phyloP scores from a whole-genome alignment of 2,329 filamentous ascomycete genomes.

The Xylaria arbuscula region DNA sequence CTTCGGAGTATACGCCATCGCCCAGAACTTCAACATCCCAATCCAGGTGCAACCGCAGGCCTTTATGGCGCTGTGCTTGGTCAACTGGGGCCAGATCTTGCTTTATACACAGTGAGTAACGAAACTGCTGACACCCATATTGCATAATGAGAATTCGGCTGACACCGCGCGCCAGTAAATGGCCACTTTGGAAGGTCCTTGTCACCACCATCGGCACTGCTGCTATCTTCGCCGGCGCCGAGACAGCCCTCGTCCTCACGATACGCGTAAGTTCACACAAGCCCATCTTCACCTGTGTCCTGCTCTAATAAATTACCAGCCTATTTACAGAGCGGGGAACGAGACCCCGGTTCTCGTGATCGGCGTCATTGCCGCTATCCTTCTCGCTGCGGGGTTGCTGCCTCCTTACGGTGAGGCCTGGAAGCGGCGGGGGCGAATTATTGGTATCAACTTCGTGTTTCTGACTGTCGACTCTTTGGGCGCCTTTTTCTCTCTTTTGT shows the following conservation, averaged over 20 bases:
- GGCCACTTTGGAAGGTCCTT: constrained; percentile 59
- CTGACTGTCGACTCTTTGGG: constrained; percentile 69
- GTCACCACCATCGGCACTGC: constrained; percentile 55
- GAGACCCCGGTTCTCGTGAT: constrained; percentile 65
- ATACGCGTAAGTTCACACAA: constrained; percentile 57
- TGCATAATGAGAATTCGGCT: not conserved
- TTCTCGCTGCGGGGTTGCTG: constrained; percentile 67
- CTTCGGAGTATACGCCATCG: constrained; percentile 55
- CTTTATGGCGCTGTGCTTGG: constrained; percentile 55
- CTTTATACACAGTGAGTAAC: constrained; percentile 49
- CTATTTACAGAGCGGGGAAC: constrained; percentile 64
- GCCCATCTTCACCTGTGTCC: not conserved
- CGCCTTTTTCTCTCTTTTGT: constrained; percentile 72
- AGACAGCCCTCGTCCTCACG: constrained; percentile 67
- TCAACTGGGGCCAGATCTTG: constrained; percentile 55
- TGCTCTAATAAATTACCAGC: constrained; percentile 50
- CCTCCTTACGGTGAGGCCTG: constrained; percentile 71
- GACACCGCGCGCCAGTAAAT: constrained; percentile 52
- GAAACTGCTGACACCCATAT: not conserved
- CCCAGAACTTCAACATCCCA: constrained; percentile 57
- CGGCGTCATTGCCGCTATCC: constrained; percentile 67
- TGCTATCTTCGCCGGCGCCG: constrained; percentile 62
- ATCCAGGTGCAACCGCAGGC: constrained; percentile 57
- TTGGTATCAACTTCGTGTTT: constrained; percentile 71
- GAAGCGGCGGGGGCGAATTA: constrained; percentile 69